phyloP scores from a whole-genome alignment of 495 filamentous ascomycete species.

The Emericellopsis terricola region DNA sequence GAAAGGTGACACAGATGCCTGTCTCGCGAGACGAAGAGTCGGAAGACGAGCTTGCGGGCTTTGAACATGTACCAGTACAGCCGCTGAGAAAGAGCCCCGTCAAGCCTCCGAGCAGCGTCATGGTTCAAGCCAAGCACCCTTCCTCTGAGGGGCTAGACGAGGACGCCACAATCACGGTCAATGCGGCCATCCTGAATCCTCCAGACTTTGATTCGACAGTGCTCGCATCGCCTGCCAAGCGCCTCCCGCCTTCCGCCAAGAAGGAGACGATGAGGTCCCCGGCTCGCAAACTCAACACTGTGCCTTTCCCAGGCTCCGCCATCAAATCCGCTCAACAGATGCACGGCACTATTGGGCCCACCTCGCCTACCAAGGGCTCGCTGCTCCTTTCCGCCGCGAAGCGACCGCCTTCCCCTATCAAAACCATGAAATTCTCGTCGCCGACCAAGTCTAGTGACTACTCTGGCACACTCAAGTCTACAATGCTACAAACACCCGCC shows the following conservation, averaged over 20 bases:
- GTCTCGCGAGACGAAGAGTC: slow-evolving; percentile 20
- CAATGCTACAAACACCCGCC: slow-evolving; percentile 21
- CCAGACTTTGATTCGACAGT: slow-evolving; percentile 9
- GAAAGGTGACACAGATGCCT: slow-evolving; percentile 34
- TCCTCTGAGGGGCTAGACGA: background rate
- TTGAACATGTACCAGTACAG: slow-evolving; percentile 28
- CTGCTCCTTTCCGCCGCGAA: slow-evolving; percentile 32
- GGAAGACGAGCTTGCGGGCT: slow-evolving; percentile 34
- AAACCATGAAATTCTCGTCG: slow-evolving; percentile 6
- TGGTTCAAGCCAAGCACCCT: slow-evolving; percentile 7
- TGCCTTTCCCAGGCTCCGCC: slow-evolving; percentile 27
- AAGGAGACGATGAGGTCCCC: slow-evolving; percentile 29
- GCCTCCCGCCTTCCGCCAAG: slow-evolving; percentile 25
- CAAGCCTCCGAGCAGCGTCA: slow-evolving; percentile 14
- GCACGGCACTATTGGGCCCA: slow-evolving; percentile 1
- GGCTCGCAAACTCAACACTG: slow-evolving; percentile 28
- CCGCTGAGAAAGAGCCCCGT: slow-evolving; percentile 29
- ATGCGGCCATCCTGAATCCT: slow-evolving; percentile 5
- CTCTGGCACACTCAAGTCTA: slow-evolving; percentile 10
- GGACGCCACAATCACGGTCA: slow-evolving; percentile 4
- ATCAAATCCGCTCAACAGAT: slow-evolving; percentile 9
- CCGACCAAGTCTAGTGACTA: background rate
- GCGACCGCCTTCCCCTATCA: slow-evolving; percentile 22
- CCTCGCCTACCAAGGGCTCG: slow-evolving; percentile 16
- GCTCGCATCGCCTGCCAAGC: slow-evolving; percentile 28